Evolutionary conservation across 1,284 basidiomycete species (phyloP).

Genomic region (Heliocybe sulcata): DNA sequence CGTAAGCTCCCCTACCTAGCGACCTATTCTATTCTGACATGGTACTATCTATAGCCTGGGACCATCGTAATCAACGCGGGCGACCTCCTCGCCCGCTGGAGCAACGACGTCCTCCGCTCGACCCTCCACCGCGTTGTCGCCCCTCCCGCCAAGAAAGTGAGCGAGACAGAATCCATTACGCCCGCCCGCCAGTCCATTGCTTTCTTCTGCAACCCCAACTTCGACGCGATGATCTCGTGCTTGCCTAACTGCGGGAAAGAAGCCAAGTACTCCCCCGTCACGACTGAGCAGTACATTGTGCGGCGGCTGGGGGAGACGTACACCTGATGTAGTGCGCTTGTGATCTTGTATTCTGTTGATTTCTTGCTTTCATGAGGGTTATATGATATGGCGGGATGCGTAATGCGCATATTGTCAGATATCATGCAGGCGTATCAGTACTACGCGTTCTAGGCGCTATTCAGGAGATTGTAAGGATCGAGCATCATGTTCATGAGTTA

Average conservation of each 20-base stretch:
- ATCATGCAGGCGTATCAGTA: too few species aligned
- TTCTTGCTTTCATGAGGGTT: neutral
- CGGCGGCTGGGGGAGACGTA: slow-evolving; percentile 61
- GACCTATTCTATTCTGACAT: neutral
- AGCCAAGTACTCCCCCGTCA: slow-evolving; percentile 59
- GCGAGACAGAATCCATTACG: slow-evolving; percentile 43
- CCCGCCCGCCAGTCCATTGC: slow-evolving; percentile 75
- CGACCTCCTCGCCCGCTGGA: slow-evolving; percentile 79
- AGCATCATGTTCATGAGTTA: too few species aligned
- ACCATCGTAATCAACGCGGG: slow-evolving; percentile 84
- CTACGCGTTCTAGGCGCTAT: too few species aligned
- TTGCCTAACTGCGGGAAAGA: slow-evolving; percentile 63
- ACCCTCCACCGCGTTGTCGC: slow-evolving; percentile 81
- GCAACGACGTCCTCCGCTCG: slow-evolving; percentile 72
- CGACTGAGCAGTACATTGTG: slow-evolving; percentile 73
- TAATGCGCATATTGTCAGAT: neutral
- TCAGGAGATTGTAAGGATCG: too few species aligned
- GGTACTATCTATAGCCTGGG: slow-evolving; percentile 39
- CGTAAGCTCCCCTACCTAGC: slow-evolving; percentile 41
- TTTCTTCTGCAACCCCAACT: slow-evolving; percentile 85
- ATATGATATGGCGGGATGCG: too few species aligned
- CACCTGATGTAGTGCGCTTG: slow-evolving; percentile 7
- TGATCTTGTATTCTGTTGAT: neutral
- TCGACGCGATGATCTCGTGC: slow-evolving; percentile 59
- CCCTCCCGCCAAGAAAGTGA: slow-evolving; percentile 46